Evolutionary conservation across 495 filamentous ascomycete species (phyloP).

Genomic region (Polyplosphaeria fusca): DNA sequence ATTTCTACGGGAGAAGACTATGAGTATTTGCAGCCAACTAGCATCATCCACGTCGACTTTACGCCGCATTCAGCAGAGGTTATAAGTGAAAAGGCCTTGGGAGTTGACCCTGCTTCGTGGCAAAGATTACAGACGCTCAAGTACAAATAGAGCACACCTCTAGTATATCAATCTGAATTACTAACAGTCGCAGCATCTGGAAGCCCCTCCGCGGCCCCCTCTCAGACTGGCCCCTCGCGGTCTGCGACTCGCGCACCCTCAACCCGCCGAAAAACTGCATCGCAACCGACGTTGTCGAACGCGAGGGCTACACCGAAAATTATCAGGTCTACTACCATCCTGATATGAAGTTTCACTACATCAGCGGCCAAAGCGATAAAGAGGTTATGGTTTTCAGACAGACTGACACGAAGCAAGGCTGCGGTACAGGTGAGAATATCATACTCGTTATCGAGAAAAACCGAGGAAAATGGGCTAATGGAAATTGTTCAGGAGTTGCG

Average conservation of each 20-base stretch:
- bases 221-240: slow-evolving; percentile 8
- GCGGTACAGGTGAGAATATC: background rate
- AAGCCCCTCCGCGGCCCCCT: slow-evolving; percentile 8
- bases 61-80: background rate
- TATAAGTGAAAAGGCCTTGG: background rate
- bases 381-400: slow-evolving; percentile 6
- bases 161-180: background rate
- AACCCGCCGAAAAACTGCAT: background rate
- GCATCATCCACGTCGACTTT: slow-evolving; percentile 6
- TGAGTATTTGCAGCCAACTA: slow-evolving; percentile 12
- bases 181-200: background rate
- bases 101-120: background rate
- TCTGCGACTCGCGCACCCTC: background rate
- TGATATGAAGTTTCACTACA: slow-evolving; percentile 1
- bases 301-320: background rate
- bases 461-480: too few species aligned
- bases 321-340: slow-evolving; percentile 6
- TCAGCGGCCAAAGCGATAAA: background rate
- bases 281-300: slow-evolving; percentile 2
- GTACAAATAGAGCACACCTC: background rate
- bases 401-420: slow-evolving; percentile 4
- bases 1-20: slow-evolving; percentile 12
- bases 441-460: too few species aligned
- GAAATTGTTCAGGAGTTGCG: background rate
- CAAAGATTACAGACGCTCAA: background rate